Base-by-base conservation (phyloP, 2,329 filamentous ascomycete species). In the Fusarium camptoceras region DNA sequence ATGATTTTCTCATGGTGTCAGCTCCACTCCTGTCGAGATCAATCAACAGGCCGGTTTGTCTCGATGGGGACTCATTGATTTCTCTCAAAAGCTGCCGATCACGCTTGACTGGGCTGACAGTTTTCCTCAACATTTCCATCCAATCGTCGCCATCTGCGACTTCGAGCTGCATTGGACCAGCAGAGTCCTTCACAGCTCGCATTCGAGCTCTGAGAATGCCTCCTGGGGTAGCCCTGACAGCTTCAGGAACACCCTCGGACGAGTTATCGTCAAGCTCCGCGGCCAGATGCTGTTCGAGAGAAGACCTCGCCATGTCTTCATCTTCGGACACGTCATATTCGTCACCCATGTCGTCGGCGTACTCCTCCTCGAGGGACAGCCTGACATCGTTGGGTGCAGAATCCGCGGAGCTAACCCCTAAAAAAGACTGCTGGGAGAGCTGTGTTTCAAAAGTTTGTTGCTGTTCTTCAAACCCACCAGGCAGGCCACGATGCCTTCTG, bases 111-210 rank as follows among this genome's bases (percentile, higher is more conserved):
- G 96, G 95, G 76, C 94, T 97, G 73, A 98, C 94, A 8, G 96
- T 98, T 72, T 94, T 94, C 78, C 94, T 93, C 69, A 99, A 86
- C 83, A 98, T 94, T 73, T 96, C 92, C 73, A 94, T 92, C 96
- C 96, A 99, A 78, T 97, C 92, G 64, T 94, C 93, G 56, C 91
- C 92, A 69, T 88, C 86, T 37, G 87, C 84, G 63, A 91, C 87
- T 68, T 89, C 87, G 55, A 88, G 82, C 71, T 85, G 88, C 25
- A 86, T 78, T 25, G 89, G 89, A 28, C 87, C 87, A 64, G 81
- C 84, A 22, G 86, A 86, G 68, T 85, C 85, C 79, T 89, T 90
- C 75, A 88, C 82, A 39, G 88, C 88, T 77, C 88, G 87, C 85
- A 90, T 86, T 71, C 88, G 83, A 65, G 89, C 89, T 79, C 88